Evolutionary conservation across 2,329 filamentous ascomycete species (phyloP).

Genomic region (Cytospora piceicola): DNA sequence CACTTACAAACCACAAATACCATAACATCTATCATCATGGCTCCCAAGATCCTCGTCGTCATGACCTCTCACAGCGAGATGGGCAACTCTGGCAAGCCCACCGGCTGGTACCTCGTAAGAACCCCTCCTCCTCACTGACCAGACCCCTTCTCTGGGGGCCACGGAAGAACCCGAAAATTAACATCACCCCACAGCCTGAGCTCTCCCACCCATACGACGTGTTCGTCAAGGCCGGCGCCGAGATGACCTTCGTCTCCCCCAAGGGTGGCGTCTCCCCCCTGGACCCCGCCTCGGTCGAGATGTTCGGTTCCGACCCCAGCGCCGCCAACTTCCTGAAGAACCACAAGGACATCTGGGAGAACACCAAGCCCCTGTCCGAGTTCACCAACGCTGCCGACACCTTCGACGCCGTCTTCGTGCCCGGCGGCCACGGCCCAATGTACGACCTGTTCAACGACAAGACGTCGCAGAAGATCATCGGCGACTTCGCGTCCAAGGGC

Average conservation of each 20-base stretch:
- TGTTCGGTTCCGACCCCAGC: constrained; percentile 57
- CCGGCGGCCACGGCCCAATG: constrained; percentile 67
- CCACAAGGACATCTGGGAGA: constrained; percentile 64
- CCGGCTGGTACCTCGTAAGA: constrained; percentile 70
- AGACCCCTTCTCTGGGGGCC: neutral
- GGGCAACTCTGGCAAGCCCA: constrained; percentile 55
- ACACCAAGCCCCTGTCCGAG: constrained; percentile 61
- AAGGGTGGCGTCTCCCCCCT: constrained; percentile 64
- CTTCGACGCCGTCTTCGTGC: constrained; percentile 64
- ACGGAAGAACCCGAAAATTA: constrained; percentile 7
- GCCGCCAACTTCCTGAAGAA: constrained; percentile 59
- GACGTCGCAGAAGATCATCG: constrained; percentile 61
- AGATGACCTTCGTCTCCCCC: constrained; percentile 64
- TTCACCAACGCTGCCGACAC: constrained; percentile 58
- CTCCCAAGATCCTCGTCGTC: constrained; percentile 69
- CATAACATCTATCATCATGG: constrained; percentile 42
- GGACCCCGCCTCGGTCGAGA: constrained; percentile 60
- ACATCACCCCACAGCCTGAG: constrained; percentile 52
- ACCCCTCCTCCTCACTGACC: neutral
- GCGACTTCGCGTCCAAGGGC: constrained; percentile 62
- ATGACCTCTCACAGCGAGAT: constrained; percentile 66
- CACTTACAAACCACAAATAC: neutral
- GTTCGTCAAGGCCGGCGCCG: constrained; percentile 53
- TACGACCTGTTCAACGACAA: constrained; percentile 65
- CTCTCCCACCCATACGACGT: constrained; percentile 67